phyloP scores from a whole-genome alignment of 768 basidiomycete species.

The Pisolithus marmoratus region DNA sequence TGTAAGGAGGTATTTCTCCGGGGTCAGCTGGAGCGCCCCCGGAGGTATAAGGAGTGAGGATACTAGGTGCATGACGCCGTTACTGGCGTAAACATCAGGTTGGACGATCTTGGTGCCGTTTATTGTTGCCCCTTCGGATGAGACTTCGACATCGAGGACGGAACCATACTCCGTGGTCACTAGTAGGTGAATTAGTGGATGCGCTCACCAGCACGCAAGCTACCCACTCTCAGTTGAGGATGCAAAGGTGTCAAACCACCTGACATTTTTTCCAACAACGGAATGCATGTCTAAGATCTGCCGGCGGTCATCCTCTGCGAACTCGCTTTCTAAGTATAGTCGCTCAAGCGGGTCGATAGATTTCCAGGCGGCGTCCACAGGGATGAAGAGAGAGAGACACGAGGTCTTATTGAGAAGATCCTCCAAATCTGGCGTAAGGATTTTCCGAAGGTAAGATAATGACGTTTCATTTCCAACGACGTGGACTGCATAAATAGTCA shows the following conservation, averaged over 20 bases:
- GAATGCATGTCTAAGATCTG: conserved; percentile 78
- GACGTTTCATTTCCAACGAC: conserved; percentile 54
- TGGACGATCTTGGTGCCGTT: conserved; percentile 57
- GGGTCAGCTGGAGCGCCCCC: conserved; percentile 72
- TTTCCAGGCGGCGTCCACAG: conserved; percentile 82
- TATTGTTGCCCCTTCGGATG: conserved; percentile 48
- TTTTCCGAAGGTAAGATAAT: conserved; percentile 67
- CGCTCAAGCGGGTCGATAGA: conserved; percentile 70
- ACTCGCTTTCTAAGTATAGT: conserved; percentile 84
- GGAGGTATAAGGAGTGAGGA: conserved; percentile 76
- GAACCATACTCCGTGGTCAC: conserved; percentile 70
- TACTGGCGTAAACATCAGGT: conserved; percentile 88
- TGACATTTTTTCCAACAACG: conserved; percentile 51
- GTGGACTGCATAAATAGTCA: conserved; percentile 39
- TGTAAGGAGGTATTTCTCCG: conserved; percentile 91
- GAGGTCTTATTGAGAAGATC: conserved; percentile 57
- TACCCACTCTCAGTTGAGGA: conserved; percentile 49
- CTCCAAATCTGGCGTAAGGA: conserved; percentile 58
- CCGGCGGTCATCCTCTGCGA: conserved; percentile 72
- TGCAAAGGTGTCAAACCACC: conserved; percentile 61
- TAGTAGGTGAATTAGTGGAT: conserved; percentile 26
- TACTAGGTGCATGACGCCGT: conserved; percentile 91
- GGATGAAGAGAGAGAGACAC: conserved; percentile 84
- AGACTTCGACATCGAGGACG: conserved; percentile 53
- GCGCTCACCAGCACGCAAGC: not conserved